Base-by-base conservation (phyloP, 768 basidiomycete genomes). In the Trametes gibbosa region DNA sequence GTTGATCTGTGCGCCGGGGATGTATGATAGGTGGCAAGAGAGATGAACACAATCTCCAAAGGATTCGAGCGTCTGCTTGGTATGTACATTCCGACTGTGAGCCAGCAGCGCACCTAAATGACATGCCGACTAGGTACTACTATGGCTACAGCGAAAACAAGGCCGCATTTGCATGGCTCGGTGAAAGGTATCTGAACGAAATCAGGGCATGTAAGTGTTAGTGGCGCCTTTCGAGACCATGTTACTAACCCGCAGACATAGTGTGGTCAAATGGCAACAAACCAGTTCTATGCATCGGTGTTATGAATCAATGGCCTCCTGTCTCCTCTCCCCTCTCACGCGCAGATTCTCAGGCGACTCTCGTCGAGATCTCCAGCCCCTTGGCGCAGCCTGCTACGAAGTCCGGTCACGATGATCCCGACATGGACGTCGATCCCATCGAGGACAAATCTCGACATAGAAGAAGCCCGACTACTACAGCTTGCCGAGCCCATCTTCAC, bases 1-100 rank as follows among this genome's bases (percentile, higher is more conserved):
- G 58, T 47, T 62, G 52, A 54, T 57, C 34, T 47, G 50, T 40
- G 43, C 48, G n/a, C 39, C 14, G n/a, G 48, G 39, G 24, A 16
- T 8, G 3, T 21, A 16, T 41, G 27, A 13, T 21, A 57, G 61
- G 64, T 16, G 56, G 54, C 2, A 50, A 27, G n/a, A 5, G 17
- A 4, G 46, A 57, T n/a, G 45, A 34, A 10, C 43, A 27, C 51
- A 35, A 53, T 16, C 42, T 41, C 19, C 57, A 65, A 41, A 45
- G 60, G 23, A 32, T 62, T 32, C 39, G 64, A 24, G 64, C 64
- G 2, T 65, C 64, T 2, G 64, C 64, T 2, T 65, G 64, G 64
- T 65, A 29, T 40, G 37, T 40, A 39, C 25, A 7, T 1, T 16
- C 13, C 10, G 2, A 7, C 21, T 14, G 27, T 35, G 9, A 8